Base-by-base conservation (phyloP, 2,329 filamentous ascomycete genomes). In the Alternaria novae-zelandiae region DNA sequence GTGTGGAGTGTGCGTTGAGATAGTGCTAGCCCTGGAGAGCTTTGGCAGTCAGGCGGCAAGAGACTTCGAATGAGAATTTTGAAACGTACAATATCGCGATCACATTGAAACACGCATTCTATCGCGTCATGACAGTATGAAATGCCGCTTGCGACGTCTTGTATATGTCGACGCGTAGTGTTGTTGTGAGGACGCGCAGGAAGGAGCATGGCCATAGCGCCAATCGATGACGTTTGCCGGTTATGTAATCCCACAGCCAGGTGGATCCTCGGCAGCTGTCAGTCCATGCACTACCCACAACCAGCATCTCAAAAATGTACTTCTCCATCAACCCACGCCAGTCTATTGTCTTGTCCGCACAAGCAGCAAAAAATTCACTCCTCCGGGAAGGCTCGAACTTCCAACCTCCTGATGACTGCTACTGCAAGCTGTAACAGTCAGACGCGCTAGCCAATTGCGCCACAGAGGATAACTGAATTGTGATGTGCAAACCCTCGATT, bases 381-480 rank as follows among this genome's bases (percentile, higher is more conserved):
- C 73, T 72, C 73, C 73, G 73, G 69, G 64, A 73, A 73, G 73
- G 73, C 72, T 75, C 70, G 73, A 75, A 75, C 72, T 73, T 74
- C 66, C 69, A 75, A 74, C 73, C 72, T 74, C 72, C 69, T 70
- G 73, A 75, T 74, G 49, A 53, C 49, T 53, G 60, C 65, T 54
- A 67, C 59, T 47, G 20, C 46, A 28, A 46, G 54, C 61, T 57
- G 63, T 86, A 87, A 87, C 85, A 87, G 85, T 86, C 85, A 84
- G 82, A 87, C 85, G 85, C 85, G 85, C 85, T 87, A 87, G 84
- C 85, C 85, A 86, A 81, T 81, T 81, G 79, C 79, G 79, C 78
- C 79, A 81, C 75, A 77, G 78, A 79, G 78, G 78, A 80, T 74
- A 41, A n/a, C 3, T 41, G 49, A 53, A 53, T 36, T 53, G 21